Evolutionary conservation across 75 land plant species (phyloP).

Genomic region (Cryptomeria japonica): DNA sequence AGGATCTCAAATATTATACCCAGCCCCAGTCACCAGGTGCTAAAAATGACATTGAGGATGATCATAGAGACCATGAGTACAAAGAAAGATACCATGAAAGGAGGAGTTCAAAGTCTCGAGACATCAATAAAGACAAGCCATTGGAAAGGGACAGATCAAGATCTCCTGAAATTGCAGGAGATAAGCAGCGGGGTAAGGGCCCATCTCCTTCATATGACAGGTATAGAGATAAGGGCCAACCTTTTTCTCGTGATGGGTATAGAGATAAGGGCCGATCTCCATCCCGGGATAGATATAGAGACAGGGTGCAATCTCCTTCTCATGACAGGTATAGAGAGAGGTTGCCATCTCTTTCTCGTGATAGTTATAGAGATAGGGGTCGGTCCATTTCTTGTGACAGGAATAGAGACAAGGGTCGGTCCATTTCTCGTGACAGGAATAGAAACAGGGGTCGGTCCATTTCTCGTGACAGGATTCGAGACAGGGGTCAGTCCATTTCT

Average conservation of each 20-base stretch:
- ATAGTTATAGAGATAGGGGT: slow-evolving; percentile 20
- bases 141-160: slow-evolving; percentile 9
- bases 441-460: slow-evolving; percentile 15
- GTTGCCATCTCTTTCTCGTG: neutral
- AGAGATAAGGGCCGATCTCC: slow-evolving; percentile 10
- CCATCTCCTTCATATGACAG: slow-evolving; percentile 3
- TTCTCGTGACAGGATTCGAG: slow-evolving; percentile 18
- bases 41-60: neutral
- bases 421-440: slow-evolving; percentile 9
- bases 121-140: slow-evolving; percentile 10
- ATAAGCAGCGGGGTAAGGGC: neutral
- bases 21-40: neutral
- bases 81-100: slow-evolving; percentile 16
- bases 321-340: slow-evolving; percentile 10
- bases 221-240: neutral
- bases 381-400: slow-evolving; percentile 16
- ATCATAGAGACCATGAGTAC: neutral
- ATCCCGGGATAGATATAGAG: slow-evolving; percentile 8
- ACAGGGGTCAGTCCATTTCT: neutral
- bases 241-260: slow-evolving; percentile 9
- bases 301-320: slow-evolving; percentile 9
- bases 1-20: neutral
- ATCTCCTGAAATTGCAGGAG: slow-evolving; percentile 1
- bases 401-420: slow-evolving; percentile 11
- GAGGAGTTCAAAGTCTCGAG: neutral